phyloP scores from a whole-genome alignment of 106 monocot genomes.

The Apostasia shenzhenica region DNA sequence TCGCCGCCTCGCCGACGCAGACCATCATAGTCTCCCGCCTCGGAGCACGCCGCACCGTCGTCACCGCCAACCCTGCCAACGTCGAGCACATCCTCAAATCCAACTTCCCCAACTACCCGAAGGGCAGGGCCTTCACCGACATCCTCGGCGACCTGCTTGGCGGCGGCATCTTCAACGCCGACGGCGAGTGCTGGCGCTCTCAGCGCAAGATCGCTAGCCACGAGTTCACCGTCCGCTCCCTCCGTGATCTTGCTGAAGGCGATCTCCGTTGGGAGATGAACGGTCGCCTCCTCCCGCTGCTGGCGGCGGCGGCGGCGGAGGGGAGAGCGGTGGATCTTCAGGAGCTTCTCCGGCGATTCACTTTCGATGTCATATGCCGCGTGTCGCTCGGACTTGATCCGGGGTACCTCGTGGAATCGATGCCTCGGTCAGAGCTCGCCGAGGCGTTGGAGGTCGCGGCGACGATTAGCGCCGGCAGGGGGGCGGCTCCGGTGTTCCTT shows the following conservation, averaged over 20 bases:
- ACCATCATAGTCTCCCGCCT: constrained; percentile 15
- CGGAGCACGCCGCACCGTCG: constrained; percentile 6
- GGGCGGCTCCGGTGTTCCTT: constrained; percentile 1
- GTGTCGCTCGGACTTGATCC: constrained; percentile 20
- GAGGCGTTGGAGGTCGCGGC: constrained; percentile 33
- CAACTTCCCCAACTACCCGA: constrained; percentile 37
- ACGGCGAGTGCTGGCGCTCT: constrained; percentile 18
- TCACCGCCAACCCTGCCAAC: constrained; percentile 34
- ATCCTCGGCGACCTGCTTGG: constrained; percentile 33
- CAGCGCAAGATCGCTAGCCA: constrained; percentile 28
- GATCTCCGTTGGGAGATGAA: neutral
- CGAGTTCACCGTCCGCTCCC: constrained; percentile 15
- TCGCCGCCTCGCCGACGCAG: constrained; percentile 15
- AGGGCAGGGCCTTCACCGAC: constrained; percentile 25
- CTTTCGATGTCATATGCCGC: constrained; percentile 18
- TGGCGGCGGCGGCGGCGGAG: neutral
- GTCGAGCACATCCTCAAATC: constrained; percentile 24
- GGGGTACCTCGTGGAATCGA: neutral
- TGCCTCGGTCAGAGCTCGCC: neutral
- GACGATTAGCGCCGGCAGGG: constrained; percentile 20
- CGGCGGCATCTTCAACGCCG: constrained; percentile 31
- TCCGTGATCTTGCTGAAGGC: constrained; percentile 1
- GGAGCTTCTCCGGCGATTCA: constrained; percentile 6
- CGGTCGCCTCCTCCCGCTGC: neutral
- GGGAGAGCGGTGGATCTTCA: constrained; percentile 9